Percentiles rank a stretch among this genome's conserved stretches.
These are phyloP conservation scores for Scleroderma citrinum DNA, from an alignment of 768 basidiomycete genomes.

Conservation along the genomic window DNA sequence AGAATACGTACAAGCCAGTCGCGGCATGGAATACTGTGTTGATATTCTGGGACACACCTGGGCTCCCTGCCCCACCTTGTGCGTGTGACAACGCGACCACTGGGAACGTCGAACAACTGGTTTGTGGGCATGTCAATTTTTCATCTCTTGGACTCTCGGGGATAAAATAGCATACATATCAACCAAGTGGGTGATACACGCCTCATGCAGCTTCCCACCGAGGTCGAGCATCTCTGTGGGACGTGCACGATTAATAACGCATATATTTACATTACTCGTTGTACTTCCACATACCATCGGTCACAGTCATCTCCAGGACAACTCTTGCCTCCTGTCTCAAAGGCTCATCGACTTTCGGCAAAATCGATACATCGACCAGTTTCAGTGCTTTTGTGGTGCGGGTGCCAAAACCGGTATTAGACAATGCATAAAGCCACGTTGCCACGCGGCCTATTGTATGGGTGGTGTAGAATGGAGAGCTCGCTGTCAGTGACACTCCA, in stretches of 20 bases:
- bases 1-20: constrained; percentile 31
- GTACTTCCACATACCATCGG: constrained; percentile 31
- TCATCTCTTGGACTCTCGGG: neutral
- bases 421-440: constrained; percentile 34
- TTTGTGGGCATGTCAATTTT: neutral
- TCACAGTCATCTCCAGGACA: constrained; percentile 39
- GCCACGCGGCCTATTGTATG: constrained; percentile 34
- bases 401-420: constrained; percentile 14
- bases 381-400: constrained; percentile 10
- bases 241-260: neutral
- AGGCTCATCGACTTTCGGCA: constrained; percentile 31
- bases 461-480: constrained; percentile 34
- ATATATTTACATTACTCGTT: neutral
- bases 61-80: constrained; percentile 21
- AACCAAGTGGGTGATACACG: constrained; percentile 38
- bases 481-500: constrained; percentile 11
- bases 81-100: constrained; percentile 31
- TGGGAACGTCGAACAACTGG: constrained; percentile 39
- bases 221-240: constrained; percentile 40
- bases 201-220: constrained; percentile 34
- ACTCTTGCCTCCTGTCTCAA: constrained; percentile 32
- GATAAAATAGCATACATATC: constrained; percentile 35
- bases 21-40: constrained; percentile 41
- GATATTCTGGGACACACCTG: constrained; percentile 42
- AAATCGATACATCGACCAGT: constrained; percentile 36